Conservation (phyloP, 495 filamentous ascomycete species). For the Baudoinia panamericana region DNA sequence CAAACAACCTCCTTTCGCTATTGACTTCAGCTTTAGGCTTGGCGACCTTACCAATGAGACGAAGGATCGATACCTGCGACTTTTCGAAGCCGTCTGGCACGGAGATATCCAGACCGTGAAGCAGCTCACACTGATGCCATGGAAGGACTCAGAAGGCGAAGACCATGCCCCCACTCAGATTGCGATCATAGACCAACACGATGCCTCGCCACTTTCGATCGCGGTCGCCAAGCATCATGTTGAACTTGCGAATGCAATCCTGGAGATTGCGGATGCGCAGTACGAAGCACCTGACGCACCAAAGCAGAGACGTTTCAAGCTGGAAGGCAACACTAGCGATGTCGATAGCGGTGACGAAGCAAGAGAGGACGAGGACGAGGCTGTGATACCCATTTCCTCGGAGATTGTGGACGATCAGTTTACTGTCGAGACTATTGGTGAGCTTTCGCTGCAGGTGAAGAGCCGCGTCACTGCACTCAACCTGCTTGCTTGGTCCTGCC, state of each 20-base stretch:
- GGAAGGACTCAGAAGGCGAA: slow-evolving; percentile 25
- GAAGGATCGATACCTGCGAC: slow-evolving; percentile 41
- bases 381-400: slow-evolving; percentile 32
- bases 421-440: slow-evolving; percentile 58
- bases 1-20: slow-evolving; percentile 36
- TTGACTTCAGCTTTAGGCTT: slow-evolving; percentile 37
- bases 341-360: slow-evolving; percentile 26
- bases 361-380: slow-evolving; percentile 27
- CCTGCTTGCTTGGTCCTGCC: slow-evolving; percentile 20
- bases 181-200: slow-evolving; percentile 36
- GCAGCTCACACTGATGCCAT: slow-evolving; percentile 35
- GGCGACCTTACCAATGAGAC: slow-evolving; percentile 40
- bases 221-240: slow-evolving; percentile 50
- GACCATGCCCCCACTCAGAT: slow-evolving; percentile 47
- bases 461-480: slow-evolving; percentile 20
- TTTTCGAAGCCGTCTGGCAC: slow-evolving; percentile 55
- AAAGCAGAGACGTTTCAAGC: no score
- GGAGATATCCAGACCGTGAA: slow-evolving; percentile 50
- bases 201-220: slow-evolving; percentile 47
- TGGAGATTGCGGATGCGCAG: slow-evolving; percentile 54
- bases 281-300: slow-evolving; percentile 38
- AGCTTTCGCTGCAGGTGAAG: slow-evolving; percentile 43
- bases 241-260: slow-evolving; percentile 45
- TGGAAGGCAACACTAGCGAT: no score
- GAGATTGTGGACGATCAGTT: slow-evolving; percentile 46